phyloP scores from a whole-genome alignment of 208 protist genomes.

The Herpetomonas samuelpessoai region DNA sequence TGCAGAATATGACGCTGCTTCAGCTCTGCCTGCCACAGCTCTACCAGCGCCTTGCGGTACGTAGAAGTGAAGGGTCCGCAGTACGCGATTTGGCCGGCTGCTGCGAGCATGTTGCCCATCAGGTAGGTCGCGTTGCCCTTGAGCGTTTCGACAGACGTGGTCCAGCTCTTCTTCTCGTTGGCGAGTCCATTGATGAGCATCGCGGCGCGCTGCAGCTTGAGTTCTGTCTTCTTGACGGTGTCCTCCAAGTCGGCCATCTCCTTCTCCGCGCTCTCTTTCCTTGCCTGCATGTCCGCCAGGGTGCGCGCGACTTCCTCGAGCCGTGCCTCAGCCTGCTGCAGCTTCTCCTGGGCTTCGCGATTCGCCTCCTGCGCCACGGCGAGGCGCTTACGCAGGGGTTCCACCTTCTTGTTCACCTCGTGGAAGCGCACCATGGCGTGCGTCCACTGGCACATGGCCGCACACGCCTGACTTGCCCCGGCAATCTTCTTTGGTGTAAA shows the following conservation, averaged over 20 bases:
- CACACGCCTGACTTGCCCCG: slow-evolving; percentile 95
- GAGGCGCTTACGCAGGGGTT: slow-evolving; percentile 90
- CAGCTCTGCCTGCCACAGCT: slow-evolving; percentile 85
- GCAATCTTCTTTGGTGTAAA: slow-evolving; percentile 95
- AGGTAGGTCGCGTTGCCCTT: slow-evolving; percentile 82
- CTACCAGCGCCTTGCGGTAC: slow-evolving; percentile 89
- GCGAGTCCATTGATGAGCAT: slow-evolving; percentile 96
- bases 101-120: slow-evolving; percentile 96
- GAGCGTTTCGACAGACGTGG: slow-evolving; percentile 87
- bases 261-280: slow-evolving; percentile 89
- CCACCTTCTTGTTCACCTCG: slow-evolving; percentile 94
- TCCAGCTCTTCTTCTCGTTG: slow-evolving; percentile 96
- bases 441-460: slow-evolving; percentile 98
- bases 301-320: slow-evolving; percentile 91
- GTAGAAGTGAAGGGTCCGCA: slow-evolving; percentile 94
- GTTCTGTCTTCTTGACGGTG: slow-evolving; percentile 93
- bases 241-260: slow-evolving; percentile 94
- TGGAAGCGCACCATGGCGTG: slow-evolving; percentile 98
- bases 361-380: slow-evolving; percentile 92
- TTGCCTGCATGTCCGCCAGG: slow-evolving; percentile 91
- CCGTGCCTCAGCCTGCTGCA: slow-evolving; percentile 86
- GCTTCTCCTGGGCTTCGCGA: slow-evolving; percentile 84
- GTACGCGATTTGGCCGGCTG: slow-evolving; percentile 96
- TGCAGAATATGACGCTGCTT: slow-evolving; percentile 69
- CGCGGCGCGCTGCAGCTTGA: slow-evolving; percentile 94